Evolutionary conservation across 208 protist genomes (phyloP), one percentile per base, ranked within the genome.

Genomic region (Phytomonas sp.): DNA sequence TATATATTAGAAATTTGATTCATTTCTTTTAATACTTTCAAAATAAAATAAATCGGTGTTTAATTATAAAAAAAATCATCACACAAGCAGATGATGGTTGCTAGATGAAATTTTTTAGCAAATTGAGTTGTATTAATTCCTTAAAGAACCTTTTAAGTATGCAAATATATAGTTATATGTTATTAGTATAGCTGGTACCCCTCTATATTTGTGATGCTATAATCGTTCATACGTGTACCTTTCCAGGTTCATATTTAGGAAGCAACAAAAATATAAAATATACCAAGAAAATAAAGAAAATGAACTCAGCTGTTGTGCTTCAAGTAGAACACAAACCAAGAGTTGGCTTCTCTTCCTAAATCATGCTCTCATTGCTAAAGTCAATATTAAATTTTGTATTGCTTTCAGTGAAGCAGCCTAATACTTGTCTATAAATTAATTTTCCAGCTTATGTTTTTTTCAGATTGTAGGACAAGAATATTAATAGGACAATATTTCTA

Each of bases 181-280:
- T 26, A 56, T 26, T 56, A 8, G 19, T 26, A 19, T 56, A 23
- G 8, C 40, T 23, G 2, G 1, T 1, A 0, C 11, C 26, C 4
- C 45, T 26, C 45, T 26, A 56, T 3, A 23, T 56, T 23, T 0
- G 23, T 23, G 19, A 26, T 26, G 26, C 6, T 26, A 56, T 16
- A 56, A 40, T 19, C 34, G 26, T 31, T 16, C 16, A 30, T 66
- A 69, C 4, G 11, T 23, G 5, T 30, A 56, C 56, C 16, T 63
- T 63, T 26, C 29, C 30, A 45, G 31, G 26, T 19, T 56, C 29
- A 56, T 56, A 56, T 63, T 61, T 49, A 42, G 26, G 69, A 52
- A 40, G 69, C 64, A 40, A 72, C 36, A 71, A 73, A 66, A 69
- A 73, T 73, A 59, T 60, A 72, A 49, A 72, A 29, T 29, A 36